These are phyloP conservation scores for Phialophora macrospora DNA, from an alignment of 2,329 filamentous ascomycete species.

Conservation along the genomic window DNA sequence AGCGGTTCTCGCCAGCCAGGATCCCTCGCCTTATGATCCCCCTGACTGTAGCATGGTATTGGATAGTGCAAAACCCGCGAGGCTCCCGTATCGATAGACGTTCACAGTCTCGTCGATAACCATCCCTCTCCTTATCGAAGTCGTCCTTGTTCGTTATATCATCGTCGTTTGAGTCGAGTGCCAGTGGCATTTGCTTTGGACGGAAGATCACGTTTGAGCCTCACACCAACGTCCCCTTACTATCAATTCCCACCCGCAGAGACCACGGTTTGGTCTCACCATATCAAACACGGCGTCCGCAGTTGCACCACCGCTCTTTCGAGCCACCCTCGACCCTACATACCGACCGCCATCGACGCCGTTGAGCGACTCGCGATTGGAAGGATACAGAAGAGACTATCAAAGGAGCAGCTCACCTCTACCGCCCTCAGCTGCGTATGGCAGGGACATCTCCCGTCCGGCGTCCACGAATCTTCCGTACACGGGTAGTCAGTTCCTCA, in stretches of 20 bases:
- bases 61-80: conserved; percentile 33
- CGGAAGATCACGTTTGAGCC: neutral
- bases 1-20: conserved; percentile 23
- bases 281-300: conserved; percentile 60
- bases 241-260: conserved; percentile 28
- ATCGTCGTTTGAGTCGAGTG: conserved; percentile 10
- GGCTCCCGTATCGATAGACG: conserved; percentile 36
- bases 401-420: conserved; percentile 53
- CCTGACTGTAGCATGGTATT: conserved; percentile 34
- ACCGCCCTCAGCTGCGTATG: conserved; percentile 49
- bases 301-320: conserved; percentile 63
- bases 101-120: conserved; percentile 23
- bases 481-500: conserved; percentile 46
- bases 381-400: conserved; percentile 47
- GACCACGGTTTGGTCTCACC: conserved; percentile 40
- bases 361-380: conserved; percentile 53
- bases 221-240: conserved; percentile 1
- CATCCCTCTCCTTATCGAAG: conserved; percentile 14
- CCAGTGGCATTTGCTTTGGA: conserved; percentile 8
- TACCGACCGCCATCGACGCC: conserved; percentile 50
- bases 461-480: conserved; percentile 59
- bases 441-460: conserved; percentile 58
- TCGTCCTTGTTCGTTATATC: conserved; percentile 13
- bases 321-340: conserved; percentile 60
- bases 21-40: conserved; percentile 23